Percentiles rank a stretch among this genome's conserved stretches.
Evolutionary conservation across 2,329 filamentous ascomycete species (phyloP).

Genomic region (Penicillium brasilianum): DNA sequence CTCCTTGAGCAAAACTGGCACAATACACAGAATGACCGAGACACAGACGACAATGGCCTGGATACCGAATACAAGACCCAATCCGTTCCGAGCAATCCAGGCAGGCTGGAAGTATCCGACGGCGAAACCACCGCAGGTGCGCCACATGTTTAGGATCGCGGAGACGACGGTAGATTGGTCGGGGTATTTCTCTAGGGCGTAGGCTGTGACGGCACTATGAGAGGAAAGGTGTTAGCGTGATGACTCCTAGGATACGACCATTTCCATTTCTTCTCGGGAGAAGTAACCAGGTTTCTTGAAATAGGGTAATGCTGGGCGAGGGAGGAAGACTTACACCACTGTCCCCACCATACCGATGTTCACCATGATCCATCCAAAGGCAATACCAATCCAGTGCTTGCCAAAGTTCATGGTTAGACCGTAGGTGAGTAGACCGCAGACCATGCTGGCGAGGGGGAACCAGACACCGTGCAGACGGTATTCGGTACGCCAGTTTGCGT

Average conservation of each 20-base stretch:
- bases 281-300: background rate
- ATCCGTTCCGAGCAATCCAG: slow-evolving; percentile 41
- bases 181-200: slow-evolving; percentile 45
- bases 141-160: slow-evolving; percentile 47
- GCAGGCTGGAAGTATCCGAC: slow-evolving; percentile 46
- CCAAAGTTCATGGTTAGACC: slow-evolving; percentile 42
- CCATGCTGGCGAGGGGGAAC: slow-evolving; percentile 39
- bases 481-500: slow-evolving; percentile 37
- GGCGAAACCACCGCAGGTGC: slow-evolving; percentile 45
- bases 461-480: slow-evolving; percentile 45
- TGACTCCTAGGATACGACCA: too few species aligned
- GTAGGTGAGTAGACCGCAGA: slow-evolving; percentile 40
- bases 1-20: slow-evolving; percentile 29
- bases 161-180: slow-evolving; percentile 40
- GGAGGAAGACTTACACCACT: slow-evolving; percentile 36
- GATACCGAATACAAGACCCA: slow-evolving; percentile 41
- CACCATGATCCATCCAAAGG: slow-evolving; percentile 46
- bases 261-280: background rate
- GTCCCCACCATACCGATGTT: slow-evolving; percentile 43
- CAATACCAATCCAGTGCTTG: slow-evolving; percentile 45
- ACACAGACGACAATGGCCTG: slow-evolving; percentile 40
- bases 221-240: slow-evolving; percentile 1
- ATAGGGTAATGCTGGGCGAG: background rate
- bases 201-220: slow-evolving; percentile 41
- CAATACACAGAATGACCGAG: slow-evolving; percentile 35